Base-by-base conservation (phyloP, 176 grass and related monocot species). In the Triticum turgidum region DNA sequence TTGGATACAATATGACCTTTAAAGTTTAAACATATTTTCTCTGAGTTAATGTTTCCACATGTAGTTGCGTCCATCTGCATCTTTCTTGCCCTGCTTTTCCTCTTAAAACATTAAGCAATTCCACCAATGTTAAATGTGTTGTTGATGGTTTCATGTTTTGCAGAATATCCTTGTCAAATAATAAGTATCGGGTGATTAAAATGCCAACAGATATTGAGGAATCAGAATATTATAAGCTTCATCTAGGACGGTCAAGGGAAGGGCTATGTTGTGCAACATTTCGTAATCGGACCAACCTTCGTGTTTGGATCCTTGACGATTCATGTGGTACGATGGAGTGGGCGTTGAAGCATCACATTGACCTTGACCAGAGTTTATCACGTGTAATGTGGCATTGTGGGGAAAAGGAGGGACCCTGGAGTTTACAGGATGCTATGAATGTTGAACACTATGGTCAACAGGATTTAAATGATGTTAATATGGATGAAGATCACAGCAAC, bases 291-390 rank as follows among this genome's bases (percentile, higher is more conserved):
- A 20, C 20, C 66, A 37, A 20, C 32, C 66, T 69, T 14, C 33
- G 66, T 69, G 66, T 69, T 69, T 37, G 66, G 66, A 69, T 69
- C 66, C 66, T 69, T 69, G 66, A 69, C 66, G 66, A 69, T 69
- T 68, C 65, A 34, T 20, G 32, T 20, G 66, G 64, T 67, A 67
- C 29, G 5, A 33, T 67, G 7, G 64, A 69, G 66, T 69, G 66
- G 66, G 66, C 35, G 17, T 34, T 69, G 33, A 69, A 69, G 66
- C 33, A 37, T 69, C 32, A 69, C 66, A 20, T 69, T 69, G 32
- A 20, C 32, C 4, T 69, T 37, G 17, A 37, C 7, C 3, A 69
- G 20, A 20, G 33, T 37, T 33, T 38, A 33, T 35, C 66, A 69
- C 7, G 15, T 69, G 33, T 21, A 37, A 21, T 1, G 15, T 18